Percentiles rank a stretch among this genome's conserved stretches.
These are phyloP conservation scores for Lachnellula subtilissima DNA, from an alignment of 2,329 filamentous ascomycete species.

Conservation along the genomic window DNA sequence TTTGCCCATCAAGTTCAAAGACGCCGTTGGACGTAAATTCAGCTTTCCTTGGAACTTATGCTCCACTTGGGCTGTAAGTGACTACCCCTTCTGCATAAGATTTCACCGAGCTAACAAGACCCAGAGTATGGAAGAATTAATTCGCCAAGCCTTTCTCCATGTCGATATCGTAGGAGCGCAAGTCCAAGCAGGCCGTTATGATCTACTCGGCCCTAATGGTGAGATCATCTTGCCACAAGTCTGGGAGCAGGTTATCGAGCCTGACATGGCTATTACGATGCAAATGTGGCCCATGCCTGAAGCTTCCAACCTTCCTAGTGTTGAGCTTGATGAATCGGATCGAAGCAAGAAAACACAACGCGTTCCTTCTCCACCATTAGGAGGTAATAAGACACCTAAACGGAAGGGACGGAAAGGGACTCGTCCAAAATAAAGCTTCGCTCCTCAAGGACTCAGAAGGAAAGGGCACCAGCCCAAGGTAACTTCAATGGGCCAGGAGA, in stretches of 20 bases:
- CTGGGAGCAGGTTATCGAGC: conserved; percentile 74
- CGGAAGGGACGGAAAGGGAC: too few relatives aligned
- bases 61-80: conserved; percentile 72
- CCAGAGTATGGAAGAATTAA: conserved; percentile 75
- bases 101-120: background rate
- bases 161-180: conserved; percentile 70
- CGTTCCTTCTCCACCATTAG: too few relatives aligned
- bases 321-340: background rate
- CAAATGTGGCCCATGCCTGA: conserved; percentile 57
- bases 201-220: conserved; percentile 68
- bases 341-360: background rate
- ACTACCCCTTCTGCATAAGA: background rate
- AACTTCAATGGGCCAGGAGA: too few relatives aligned
- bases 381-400: too few relatives aligned
- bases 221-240: conserved; percentile 74
- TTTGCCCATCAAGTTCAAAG: conserved; percentile 79
- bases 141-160: conserved; percentile 74
- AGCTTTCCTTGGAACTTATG: conserved; percentile 86
- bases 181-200: conserved; percentile 71
- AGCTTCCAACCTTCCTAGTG: background rate
- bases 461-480: too few relatives aligned
- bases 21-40: conserved; percentile 86
- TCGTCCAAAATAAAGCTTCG: too few relatives aligned
- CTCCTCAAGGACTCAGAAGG: too few relatives aligned
- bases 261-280: conserved; percentile 66